Base-by-base conservation (phyloP, 768 basidiomycete species). In the Rhodosporidiobolus sp. region DNA sequence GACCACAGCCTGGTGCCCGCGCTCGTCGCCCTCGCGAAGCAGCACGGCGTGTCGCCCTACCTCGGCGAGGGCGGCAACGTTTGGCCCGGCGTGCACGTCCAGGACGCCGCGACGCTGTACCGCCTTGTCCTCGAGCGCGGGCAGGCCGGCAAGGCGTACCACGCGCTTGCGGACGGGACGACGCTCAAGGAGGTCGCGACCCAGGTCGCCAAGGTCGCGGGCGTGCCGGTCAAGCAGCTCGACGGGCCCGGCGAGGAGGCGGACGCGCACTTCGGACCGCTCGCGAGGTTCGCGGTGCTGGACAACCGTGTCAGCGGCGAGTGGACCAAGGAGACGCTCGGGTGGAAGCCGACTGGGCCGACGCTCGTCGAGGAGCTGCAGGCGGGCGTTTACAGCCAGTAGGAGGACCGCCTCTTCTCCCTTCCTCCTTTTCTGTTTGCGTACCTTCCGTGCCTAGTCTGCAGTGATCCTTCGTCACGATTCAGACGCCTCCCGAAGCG, bases 31-130 rank as follows among this genome's bases (percentile, higher is more conserved):
- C 4, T 12, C 38, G 62, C 62, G 2, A 35, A 32, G 28, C 24
- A 54, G 22, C 5, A 4, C 3, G 57, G 55, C 28, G 35, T 32
- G 16, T 4, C 55, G 11, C 20, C 66, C 4, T 63, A 52, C 45
- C 19, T 54, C 54, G 45, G 62, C 61, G 59, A 73, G 2, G 69
- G 72, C 24, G 22, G 53, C 16, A 67, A 67, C 48, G 20, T 34
- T 28, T 79, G 79, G 79, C 65, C 76, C 0, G 65, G 73, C 2
- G 74, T 77, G 8, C 75, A 79, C 67, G 70, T 73, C 61, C 45
- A 73, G n/a, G 79, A 80, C 63, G 78, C 75, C 14, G 79, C 77
- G 0, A 53, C 19, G 3, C 53, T 78, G 6, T 79, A 70, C 61
- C 65, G 76, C 45, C 67, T 78, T 11, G 78, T 77, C 0, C 53